Percentiles rank a stretch among this genome's conserved stretches.
Evolutionary conservation across 495 filamentous ascomycete species (phyloP).

Genomic region (Xylaria castorea): DNA sequence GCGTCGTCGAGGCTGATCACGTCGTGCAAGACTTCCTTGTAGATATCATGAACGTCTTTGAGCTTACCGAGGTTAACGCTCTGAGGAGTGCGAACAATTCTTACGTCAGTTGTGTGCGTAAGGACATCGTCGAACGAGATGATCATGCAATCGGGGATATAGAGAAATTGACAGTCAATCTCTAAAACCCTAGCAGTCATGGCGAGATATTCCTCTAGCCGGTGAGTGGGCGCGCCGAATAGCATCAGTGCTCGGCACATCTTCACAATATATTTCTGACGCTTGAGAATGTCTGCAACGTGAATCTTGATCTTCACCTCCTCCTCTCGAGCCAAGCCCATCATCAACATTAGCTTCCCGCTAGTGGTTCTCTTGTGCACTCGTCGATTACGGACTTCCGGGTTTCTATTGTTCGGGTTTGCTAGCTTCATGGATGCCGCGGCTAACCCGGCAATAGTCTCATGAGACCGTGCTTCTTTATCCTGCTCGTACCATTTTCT

Average conservation of each 20-base stretch:
- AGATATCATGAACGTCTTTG: constrained; percentile 81
- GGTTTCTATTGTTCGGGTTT: constrained; percentile 38
- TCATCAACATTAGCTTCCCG: constrained; percentile 46
- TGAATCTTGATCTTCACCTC: constrained; percentile 81
- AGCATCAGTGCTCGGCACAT: constrained; percentile 87
- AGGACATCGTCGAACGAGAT: constrained; percentile 86
- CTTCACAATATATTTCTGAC: constrained; percentile 80
- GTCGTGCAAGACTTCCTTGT: constrained; percentile 91
- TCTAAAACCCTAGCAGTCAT: constrained; percentile 86
- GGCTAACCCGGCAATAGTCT: constrained; percentile 52
- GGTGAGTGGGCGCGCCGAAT: constrained; percentile 76
- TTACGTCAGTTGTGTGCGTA: constrained; percentile 90
- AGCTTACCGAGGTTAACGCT: constrained; percentile 85
- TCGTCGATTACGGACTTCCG: constrained; percentile 29
- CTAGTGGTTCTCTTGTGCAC: constrained; percentile 34
- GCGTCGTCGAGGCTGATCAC: constrained; percentile 82
- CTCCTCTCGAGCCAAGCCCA: constrained; percentile 52
- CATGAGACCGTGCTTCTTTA: constrained; percentile 42
- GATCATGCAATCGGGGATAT: constrained; percentile 92
- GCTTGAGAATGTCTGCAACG: constrained; percentile 75
- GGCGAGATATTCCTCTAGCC: constrained; percentile 79
- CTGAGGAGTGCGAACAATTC: constrained; percentile 74
- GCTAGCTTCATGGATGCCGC: constrained; percentile 53
- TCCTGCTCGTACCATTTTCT: constrained; percentile 71
- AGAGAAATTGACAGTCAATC: constrained; percentile 87